A percentile compares a stretch with the other conserved stretches of the same genome.
Evolutionary conservation across 768 basidiomycete species (phyloP).

Genomic region (Boletellus sp.): DNA sequence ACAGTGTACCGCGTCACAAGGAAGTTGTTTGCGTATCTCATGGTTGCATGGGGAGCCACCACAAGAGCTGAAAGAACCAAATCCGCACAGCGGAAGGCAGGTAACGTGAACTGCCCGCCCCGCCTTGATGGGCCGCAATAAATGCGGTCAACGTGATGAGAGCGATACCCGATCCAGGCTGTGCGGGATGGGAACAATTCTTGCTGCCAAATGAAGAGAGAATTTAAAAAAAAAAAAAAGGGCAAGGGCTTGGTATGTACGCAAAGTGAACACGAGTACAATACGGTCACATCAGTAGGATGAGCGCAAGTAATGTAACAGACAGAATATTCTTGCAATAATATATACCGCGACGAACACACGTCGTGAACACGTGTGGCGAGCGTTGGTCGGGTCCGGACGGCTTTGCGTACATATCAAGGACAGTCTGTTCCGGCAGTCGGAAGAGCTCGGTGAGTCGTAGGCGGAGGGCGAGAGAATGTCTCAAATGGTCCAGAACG

Average conservation of each 20-base stretch:
- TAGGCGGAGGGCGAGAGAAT: constrained; percentile 38
- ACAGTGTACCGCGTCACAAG: constrained; percentile 53
- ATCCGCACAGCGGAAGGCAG: constrained; percentile 33
- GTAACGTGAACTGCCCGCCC: constrained; percentile 21
- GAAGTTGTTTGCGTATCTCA: constrained; percentile 38
- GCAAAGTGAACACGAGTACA: constrained; percentile 1
- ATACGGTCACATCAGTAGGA: constrained; percentile 21
- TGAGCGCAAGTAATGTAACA: constrained; percentile 20
- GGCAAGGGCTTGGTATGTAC: constrained; percentile 13
- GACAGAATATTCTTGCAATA: constrained; percentile 12
- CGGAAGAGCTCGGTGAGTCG: constrained; percentile 3
- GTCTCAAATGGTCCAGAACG: constrained; percentile 29
- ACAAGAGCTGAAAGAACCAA: constrained; percentile 8
- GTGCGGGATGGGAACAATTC: constrained; percentile 18
- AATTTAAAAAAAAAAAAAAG: too few relatives aligned
- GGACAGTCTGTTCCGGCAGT: constrained; percentile 6
- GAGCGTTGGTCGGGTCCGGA: neutral
- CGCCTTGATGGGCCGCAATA: constrained; percentile 11
- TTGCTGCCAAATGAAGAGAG: too few relatives aligned
- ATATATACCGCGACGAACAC: constrained; percentile 14
- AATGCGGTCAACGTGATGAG: constrained; percentile 10
- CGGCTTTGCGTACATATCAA: constrained; percentile 5
- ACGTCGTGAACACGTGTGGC: neutral
- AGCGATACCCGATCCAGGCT: constrained; percentile 8
- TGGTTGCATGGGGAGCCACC: constrained; percentile 26